These are phyloP conservation scores for Pulveroboletus ravenelii DNA, from an alignment of 768 basidiomycete species.

Conservation along the genomic window DNA sequence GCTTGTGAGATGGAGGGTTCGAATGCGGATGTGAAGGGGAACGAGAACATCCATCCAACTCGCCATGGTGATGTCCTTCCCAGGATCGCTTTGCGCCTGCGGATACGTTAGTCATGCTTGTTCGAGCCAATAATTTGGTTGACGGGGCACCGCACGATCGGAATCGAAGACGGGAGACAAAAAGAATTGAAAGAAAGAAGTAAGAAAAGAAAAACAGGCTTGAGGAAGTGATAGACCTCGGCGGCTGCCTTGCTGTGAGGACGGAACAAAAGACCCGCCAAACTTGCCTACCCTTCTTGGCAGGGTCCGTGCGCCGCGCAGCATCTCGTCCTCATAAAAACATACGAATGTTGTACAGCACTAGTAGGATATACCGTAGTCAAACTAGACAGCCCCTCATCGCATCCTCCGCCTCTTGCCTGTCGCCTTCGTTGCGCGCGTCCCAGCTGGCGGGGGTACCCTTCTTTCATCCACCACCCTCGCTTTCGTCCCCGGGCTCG, in stretches of 20 bases:
- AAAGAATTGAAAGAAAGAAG: background rate
- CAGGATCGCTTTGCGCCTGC: conserved; percentile 80
- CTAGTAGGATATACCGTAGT: too few species aligned
- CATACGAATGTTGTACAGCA: background rate
- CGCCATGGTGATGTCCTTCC: conserved; percentile 50
- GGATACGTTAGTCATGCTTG: conserved; percentile 72
- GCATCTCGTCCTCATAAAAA: background rate
- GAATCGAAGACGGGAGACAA: conserved; percentile 9
- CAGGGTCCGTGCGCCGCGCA: conserved; percentile 15
- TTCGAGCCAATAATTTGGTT: conserved; percentile 43
- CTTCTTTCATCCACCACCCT: background rate
- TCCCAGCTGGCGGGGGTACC: conserved; percentile 11
- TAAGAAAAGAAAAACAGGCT: background rate
- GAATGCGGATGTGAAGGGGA: conserved; percentile 12
- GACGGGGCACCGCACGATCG: conserved; percentile 82
- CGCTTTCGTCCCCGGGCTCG: too few species aligned
- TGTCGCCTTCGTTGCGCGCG: too few species aligned
- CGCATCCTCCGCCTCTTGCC: conserved; percentile 1
- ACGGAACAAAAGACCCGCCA: background rate
- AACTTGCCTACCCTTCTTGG: background rate
- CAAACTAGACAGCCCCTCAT: background rate
- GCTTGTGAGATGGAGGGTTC: conserved; percentile 37
- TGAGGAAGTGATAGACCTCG: background rate
- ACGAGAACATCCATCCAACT: conserved; percentile 25
- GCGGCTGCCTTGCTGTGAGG: background rate